phyloP scores from a whole-genome alignment of 2,329 filamentous ascomycete genomes.

The Phaeomoniella chlamydospora region DNA sequence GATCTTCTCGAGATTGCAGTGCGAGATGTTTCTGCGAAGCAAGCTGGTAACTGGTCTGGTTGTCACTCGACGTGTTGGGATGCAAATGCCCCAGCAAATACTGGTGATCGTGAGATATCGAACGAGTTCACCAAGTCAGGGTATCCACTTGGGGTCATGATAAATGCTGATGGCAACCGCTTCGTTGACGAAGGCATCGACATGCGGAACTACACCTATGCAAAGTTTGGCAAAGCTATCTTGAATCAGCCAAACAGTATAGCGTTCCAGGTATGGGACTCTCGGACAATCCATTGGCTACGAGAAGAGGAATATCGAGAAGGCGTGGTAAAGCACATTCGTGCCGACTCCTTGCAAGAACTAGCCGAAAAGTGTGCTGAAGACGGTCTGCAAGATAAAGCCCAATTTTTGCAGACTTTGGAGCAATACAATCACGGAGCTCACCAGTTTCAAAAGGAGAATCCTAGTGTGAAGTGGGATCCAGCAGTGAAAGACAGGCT shows the following conservation, averaged over 20 bases:
- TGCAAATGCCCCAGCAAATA: slow-evolving; percentile 39
- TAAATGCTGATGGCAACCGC: slow-evolving; percentile 42
- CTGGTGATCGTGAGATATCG: slow-evolving; percentile 42
- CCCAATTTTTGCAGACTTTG: slow-evolving; percentile 37
- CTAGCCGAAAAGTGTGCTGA: slow-evolving; percentile 35
- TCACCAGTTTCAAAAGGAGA: slow-evolving; percentile 27
- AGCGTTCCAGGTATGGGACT: slow-evolving; percentile 54
- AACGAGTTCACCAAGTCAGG: slow-evolving; percentile 58
- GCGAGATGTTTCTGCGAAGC: slow-evolving; percentile 32
- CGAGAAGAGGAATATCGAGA: slow-evolving; percentile 47
- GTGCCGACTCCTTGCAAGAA: slow-evolving; percentile 36
- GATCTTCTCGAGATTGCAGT: slow-evolving; percentile 41
- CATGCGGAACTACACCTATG: slow-evolving; percentile 53
- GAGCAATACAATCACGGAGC: slow-evolving; percentile 45
- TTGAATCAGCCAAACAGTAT: slow-evolving; percentile 41
- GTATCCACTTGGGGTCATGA: slow-evolving; percentile 51
- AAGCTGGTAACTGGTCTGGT: slow-evolving; percentile 46
- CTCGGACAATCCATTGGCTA: slow-evolving; percentile 35
- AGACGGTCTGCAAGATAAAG: slow-evolving; percentile 31
- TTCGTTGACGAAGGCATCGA: slow-evolving; percentile 56
- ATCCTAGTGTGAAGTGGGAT: slow-evolving; percentile 36
- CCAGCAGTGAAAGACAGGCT: slow-evolving; percentile 47
- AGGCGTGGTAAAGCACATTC: slow-evolving; percentile 40
- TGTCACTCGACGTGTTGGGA: slow-evolving; percentile 55
- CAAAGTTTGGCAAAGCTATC: slow-evolving; percentile 49